Evolutionary conservation across 768 basidiomycete species (phyloP).

Genomic region (Neoboletus subvelutipes): DNA sequence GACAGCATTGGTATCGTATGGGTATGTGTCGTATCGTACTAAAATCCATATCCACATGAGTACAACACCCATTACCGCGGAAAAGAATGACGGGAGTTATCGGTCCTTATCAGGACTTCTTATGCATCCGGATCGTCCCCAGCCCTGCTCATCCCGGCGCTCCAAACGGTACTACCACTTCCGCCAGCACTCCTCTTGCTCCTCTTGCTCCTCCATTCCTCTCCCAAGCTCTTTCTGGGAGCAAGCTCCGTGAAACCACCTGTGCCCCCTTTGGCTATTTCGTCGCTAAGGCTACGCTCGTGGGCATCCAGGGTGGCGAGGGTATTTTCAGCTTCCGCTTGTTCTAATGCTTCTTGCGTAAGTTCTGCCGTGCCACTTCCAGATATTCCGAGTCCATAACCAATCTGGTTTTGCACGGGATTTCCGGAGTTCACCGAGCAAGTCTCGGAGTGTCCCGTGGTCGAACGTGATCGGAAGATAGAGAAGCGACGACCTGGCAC

Average conservation of each 20-base stretch:
- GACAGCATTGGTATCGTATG: conserved; percentile 17
- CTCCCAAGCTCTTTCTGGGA: conserved; percentile 41
- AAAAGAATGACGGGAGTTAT: not conserved
- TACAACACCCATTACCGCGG: conserved; percentile 11
- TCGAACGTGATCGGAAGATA: conserved; percentile 61
- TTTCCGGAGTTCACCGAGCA: conserved; percentile 48
- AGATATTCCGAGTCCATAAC: conserved; percentile 31
- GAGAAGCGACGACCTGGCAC: conserved; percentile 56
- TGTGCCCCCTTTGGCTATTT: conserved; percentile 70
- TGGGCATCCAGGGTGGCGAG: conserved; percentile 79
- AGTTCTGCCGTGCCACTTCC: conserved; percentile 41
- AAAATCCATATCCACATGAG: conserved; percentile 18
- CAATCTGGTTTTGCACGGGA: conserved; percentile 36
- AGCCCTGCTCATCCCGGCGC: conserved; percentile 74
- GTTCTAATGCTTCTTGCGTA: conserved; percentile 75
- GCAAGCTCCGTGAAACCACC: conserved; percentile 81
- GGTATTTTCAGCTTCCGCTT: conserved; percentile 73
- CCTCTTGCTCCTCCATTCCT: conserved; percentile 58
- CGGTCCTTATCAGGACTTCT: not conserved
- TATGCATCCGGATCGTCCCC: conserved; percentile 45
- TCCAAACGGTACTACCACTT: conserved; percentile 82
- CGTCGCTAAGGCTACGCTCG: conserved; percentile 68
- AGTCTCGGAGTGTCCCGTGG: conserved; percentile 43
- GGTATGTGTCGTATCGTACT: conserved; percentile 24
- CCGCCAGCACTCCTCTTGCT: conserved; percentile 53